Evolutionary conservation across 257 asterid species (phyloP).

Genomic region (Verbena officinalis): DNA sequence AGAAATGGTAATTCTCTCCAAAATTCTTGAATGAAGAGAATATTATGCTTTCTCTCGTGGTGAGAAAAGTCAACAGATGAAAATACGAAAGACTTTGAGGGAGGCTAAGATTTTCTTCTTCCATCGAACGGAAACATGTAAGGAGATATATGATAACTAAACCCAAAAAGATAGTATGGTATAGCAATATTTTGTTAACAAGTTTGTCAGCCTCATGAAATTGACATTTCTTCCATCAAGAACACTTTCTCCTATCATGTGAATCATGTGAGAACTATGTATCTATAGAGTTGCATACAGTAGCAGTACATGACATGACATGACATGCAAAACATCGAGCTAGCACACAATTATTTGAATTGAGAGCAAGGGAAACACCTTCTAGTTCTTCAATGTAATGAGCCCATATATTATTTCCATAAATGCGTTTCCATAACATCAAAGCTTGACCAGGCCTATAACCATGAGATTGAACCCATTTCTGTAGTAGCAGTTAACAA

Average conservation of each 20-base stretch:
- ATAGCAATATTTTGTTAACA: background rate
- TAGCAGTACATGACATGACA: conserved; percentile 9
- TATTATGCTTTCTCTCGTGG: conserved; percentile 1
- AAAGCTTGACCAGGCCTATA: conserved; percentile 89
- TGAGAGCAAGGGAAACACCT: conserved; percentile 45
- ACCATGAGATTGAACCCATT: conserved; percentile 87
- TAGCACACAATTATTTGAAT: conserved; percentile 4
- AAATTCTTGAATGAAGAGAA: background rate
- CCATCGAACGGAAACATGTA: conserved; percentile 4
- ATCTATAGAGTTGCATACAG: no score
- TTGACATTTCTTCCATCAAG: conserved; percentile 8
- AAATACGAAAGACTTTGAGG: background rate
- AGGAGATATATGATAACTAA: background rate
- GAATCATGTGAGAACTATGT: no score
- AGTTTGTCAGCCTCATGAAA: background rate
- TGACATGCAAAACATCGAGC: conserved; percentile 7
- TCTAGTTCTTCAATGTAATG: conserved; percentile 61
- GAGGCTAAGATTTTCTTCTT: background rate
- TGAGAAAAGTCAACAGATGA: conserved; percentile 1
- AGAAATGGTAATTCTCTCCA: background rate
- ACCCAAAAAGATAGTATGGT: background rate
- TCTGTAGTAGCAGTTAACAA: conserved; percentile 48
- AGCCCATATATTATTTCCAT: conserved; percentile 83
- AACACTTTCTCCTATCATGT: background rate
- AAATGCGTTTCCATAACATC: conserved; percentile 94